Percentiles rank a stretch among this genome's conserved stretches.
These are phyloP conservation scores for Apophysomyces sp. DNA, from an alignment of 371 early-diverging fungal species.

Conservation along the genomic window DNA sequence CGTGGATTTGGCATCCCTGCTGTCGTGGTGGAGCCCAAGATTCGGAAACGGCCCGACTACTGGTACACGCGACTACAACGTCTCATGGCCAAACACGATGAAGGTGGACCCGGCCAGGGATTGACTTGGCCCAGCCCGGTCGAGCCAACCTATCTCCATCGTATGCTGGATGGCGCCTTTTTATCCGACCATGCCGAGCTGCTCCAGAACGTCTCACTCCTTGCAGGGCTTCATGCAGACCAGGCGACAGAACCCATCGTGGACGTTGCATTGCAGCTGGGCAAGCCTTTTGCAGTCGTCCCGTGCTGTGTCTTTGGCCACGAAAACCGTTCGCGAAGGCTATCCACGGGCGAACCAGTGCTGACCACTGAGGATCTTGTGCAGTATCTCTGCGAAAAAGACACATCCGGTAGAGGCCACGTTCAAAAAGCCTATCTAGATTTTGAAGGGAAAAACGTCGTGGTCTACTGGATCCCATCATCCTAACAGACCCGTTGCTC, in stretches of 20 bases:
- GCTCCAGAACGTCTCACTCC: conserved; percentile 26
- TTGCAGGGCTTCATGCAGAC: conserved; percentile 61
- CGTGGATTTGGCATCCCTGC: conserved; percentile 47
- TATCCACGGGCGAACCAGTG: conserved; percentile 38
- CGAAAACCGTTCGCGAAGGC: conserved; percentile 41
- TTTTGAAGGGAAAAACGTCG: conserved; percentile 60
- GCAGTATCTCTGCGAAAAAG: conserved; percentile 52
- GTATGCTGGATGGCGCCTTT: conserved; percentile 44
- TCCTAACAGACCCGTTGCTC: no score
- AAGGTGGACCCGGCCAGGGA: neutral
- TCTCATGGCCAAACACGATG: conserved; percentile 26
- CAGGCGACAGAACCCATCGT: conserved; percentile 64
- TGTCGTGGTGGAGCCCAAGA: conserved; percentile 52
- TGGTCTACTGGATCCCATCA: conserved; percentile 48
- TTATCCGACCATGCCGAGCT: conserved; percentile 26
- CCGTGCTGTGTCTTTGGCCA: conserved; percentile 65
- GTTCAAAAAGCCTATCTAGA: conserved; percentile 51
- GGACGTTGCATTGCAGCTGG: conserved; percentile 39
- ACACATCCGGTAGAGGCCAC: conserved; percentile 8
- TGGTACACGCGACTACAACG: conserved; percentile 45
- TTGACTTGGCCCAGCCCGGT: conserved; percentile 33
- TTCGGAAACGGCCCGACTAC: conserved; percentile 45
- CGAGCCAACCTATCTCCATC: conserved; percentile 35
- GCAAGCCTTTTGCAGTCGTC: conserved; percentile 58
- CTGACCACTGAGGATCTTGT: conserved; percentile 52